Evolutionary conservation across 2,329 filamentous ascomycete genomes (phyloP).

Genomic region (Ophiostoma quercus): DNA sequence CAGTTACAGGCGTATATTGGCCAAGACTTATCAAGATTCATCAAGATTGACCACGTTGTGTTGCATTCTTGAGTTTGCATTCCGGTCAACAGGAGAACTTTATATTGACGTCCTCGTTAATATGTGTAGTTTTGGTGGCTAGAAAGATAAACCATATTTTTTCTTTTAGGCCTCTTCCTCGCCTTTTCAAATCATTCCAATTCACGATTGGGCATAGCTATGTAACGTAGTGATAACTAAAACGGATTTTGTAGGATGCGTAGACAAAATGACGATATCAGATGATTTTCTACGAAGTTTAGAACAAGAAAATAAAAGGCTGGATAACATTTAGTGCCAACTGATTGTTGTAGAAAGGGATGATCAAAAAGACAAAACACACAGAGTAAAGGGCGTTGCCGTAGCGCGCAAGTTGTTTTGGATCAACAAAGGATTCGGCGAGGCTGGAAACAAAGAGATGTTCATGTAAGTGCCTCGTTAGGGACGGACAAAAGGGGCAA

Average conservation of each 20-base stretch:
- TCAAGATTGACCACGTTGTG: slow-evolving; percentile 4
- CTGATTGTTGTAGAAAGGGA: not conserved
- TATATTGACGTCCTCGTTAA: not conserved
- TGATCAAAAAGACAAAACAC: not conserved
- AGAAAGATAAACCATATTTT: no score
- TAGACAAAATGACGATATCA: no score
- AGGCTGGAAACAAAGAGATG: not conserved
- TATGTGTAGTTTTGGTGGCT: no score
- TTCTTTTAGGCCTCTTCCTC: no score
- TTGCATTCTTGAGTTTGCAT: not conserved
- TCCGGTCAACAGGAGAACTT: not conserved
- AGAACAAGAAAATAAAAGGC: not conserved
- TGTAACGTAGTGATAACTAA: no score
- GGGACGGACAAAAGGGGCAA: not conserved
- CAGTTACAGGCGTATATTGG: no score
- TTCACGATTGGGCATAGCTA: no score
- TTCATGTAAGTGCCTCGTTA: not conserved
- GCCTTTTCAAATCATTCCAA: not conserved
- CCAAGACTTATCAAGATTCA: not conserved
- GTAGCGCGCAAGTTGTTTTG: not conserved
- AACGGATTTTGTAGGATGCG: not conserved
- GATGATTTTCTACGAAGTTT: not conserved
- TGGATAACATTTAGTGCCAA: not conserved
- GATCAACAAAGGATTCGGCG: not conserved
- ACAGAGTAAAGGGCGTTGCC: not conserved